Evolutionary conservation across 345 rosid species (phyloP).

Genomic region (Syzygium aqueum): DNA sequence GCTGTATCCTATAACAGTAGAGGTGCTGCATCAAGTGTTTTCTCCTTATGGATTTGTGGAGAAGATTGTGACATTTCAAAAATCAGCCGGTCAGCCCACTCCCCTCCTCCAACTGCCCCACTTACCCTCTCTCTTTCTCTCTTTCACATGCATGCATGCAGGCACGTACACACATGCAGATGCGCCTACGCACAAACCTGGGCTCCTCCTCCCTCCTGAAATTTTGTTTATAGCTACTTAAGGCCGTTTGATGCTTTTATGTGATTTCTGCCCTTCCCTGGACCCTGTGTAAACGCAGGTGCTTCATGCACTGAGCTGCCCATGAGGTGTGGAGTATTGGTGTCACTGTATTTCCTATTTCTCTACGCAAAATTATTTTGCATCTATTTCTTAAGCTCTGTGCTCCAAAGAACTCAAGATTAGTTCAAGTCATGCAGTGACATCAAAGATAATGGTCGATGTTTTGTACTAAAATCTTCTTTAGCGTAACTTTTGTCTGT

Average conservation of each 20-base stretch:
- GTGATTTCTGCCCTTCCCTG: background rate
- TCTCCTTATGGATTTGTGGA: conserved; percentile 44
- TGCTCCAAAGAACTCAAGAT: background rate
- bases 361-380: background rate
- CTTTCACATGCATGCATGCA: background rate
- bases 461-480: background rate
- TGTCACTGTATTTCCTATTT: background rate
- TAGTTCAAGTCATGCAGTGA: background rate
- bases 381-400: background rate
- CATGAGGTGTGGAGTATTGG: background rate
- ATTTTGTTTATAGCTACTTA: background rate
- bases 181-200: background rate
- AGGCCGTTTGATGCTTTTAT: background rate
- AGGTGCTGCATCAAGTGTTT: conserved; percentile 46
- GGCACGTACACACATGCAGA: background rate
- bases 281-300: background rate
- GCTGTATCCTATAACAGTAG: conserved; percentile 51
- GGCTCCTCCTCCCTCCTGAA: background rate
- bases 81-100: conserved; percentile 38
- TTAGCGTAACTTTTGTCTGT: background rate
- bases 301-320: background rate
- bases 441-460: background rate
- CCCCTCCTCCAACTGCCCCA: background rate
- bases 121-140: background rate
- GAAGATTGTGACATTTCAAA: conserved; percentile 50